These are phyloP conservation scores for Malania oleifera DNA, from an alignment of 164 flowering plant species.

Conservation along the genomic window DNA sequence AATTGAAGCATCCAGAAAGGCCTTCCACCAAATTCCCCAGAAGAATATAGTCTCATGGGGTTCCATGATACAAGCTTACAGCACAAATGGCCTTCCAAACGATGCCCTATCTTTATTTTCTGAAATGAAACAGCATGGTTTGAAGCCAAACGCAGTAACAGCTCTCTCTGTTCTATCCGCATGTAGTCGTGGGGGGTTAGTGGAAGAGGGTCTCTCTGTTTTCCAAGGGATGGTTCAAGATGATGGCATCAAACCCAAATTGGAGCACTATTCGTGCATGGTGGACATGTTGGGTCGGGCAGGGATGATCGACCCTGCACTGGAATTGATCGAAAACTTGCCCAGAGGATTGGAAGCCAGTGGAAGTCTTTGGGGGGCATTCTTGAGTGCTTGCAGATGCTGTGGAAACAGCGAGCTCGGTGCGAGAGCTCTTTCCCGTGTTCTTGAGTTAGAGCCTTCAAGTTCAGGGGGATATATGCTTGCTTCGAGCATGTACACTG, in stretches of 20 bases:
- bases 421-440: slow-evolving; percentile 31
- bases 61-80: slow-evolving; percentile 73
- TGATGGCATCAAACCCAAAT: slow-evolving; percentile 30
- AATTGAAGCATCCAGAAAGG: slow-evolving; percentile 47
- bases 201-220: slow-evolving; percentile 57
- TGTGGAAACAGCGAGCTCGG: slow-evolving; percentile 39
- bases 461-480: slow-evolving; percentile 59
- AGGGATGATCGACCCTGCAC: slow-evolving; percentile 50
- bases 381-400: slow-evolving; percentile 71
- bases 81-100: slow-evolving; percentile 53
- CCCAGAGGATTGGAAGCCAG: slow-evolving; percentile 34
- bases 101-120: slow-evolving; percentile 51
- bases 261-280: slow-evolving; percentile 76
- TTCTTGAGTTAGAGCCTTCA: slow-evolving; percentile 72
- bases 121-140: slow-evolving; percentile 45
- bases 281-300: slow-evolving; percentile 79
- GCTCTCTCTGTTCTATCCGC: slow-evolving; percentile 65
- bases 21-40: slow-evolving; percentile 46
- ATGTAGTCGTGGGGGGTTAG: slow-evolving; percentile 79
- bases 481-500: slow-evolving; percentile 61
- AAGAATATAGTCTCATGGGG: slow-evolving; percentile 70
- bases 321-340: slow-evolving; percentile 45
- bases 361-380: slow-evolving; percentile 63
- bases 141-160: slow-evolving; percentile 63
- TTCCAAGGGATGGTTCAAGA: slow-evolving; percentile 43